Evolutionary conservation across 148 eudicot genomes (phyloP).

Genomic region (Nepenthes mirabilis): DNA sequence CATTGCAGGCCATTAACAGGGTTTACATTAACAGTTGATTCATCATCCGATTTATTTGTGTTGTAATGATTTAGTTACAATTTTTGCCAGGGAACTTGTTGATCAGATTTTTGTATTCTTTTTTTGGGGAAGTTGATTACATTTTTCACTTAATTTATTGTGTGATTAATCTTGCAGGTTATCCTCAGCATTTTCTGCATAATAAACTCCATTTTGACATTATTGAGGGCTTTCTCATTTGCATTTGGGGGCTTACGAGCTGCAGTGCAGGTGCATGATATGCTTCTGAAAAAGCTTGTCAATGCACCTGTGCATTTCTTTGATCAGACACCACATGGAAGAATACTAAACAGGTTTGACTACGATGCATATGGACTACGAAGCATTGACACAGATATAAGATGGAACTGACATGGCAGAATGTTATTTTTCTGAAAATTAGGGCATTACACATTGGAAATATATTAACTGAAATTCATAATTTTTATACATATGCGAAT

Average conservation of each 20-base stretch:
- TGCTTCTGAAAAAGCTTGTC: constrained; percentile 51
- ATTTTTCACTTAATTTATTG: background rate
- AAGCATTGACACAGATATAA: no score
- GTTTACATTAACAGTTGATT: no score
- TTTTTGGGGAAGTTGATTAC: no score
- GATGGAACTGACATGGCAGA: no score
- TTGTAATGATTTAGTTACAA: no score
- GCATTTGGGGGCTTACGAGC: constrained; percentile 96
- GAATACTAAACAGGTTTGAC: constrained; percentile 76
- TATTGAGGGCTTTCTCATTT: constrained; percentile 84
- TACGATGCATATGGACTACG: background rate
- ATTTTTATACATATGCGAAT: no score
- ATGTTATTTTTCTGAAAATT: no score
- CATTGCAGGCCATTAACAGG: no score
- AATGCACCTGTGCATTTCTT: constrained; percentile 71
- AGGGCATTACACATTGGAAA: background rate
- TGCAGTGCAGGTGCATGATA: constrained; percentile 69
- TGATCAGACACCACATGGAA: constrained; percentile 87
- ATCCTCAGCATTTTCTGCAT: constrained; percentile 61
- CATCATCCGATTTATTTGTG: no score
- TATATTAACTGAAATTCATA: no score
- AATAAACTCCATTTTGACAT: constrained; percentile 63
- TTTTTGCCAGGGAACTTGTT: no score
- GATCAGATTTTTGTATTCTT: no score
- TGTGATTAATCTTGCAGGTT: constrained; percentile 30